Evolutionary conservation across 148 eudicot species (phyloP).

Genomic region (Amaranthus hypochondriacus): DNA sequence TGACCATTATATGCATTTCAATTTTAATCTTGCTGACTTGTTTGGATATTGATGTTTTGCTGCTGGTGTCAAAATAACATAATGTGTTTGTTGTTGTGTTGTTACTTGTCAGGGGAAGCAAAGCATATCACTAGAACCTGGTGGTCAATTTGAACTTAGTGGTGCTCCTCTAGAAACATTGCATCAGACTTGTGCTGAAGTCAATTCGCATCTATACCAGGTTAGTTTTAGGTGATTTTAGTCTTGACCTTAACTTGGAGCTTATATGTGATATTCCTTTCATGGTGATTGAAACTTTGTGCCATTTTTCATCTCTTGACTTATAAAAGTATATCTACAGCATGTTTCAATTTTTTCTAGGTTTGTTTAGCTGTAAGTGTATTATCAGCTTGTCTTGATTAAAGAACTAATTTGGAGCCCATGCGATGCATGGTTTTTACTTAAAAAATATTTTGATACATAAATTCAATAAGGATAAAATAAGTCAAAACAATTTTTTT

Average conservation of each 20-base stretch:
- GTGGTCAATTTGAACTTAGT: conserved; percentile 98
- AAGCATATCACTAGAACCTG: conserved; percentile 95
- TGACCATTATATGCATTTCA: background rate
- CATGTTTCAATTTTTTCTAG: background rate
- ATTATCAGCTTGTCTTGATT: background rate
- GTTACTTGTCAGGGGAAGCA: conserved; percentile 64
- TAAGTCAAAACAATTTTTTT: too few species aligned
- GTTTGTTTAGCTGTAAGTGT: background rate
- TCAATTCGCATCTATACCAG: conserved; percentile 98
- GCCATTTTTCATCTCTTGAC: background rate
- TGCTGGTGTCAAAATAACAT: background rate
- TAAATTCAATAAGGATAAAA: too few species aligned
- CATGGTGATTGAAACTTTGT: background rate
- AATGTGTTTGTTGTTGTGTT: conserved; percentile 9
- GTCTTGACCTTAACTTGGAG: background rate
- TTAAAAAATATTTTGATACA: too few species aligned
- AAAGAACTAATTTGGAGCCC: background rate
- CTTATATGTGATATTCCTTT: background rate
- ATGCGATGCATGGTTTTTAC: too few species aligned
- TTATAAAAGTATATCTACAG: background rate
- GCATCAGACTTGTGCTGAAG: conserved; percentile 99
- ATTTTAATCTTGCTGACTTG: background rate
- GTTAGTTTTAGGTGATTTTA: conserved; percentile 28
- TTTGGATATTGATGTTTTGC: conserved; percentile 12
- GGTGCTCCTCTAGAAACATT: conserved; percentile 98